Base-by-base conservation (phyloP, 1,139 yeast genomes). In the Kodamaea derodonti region DNA sequence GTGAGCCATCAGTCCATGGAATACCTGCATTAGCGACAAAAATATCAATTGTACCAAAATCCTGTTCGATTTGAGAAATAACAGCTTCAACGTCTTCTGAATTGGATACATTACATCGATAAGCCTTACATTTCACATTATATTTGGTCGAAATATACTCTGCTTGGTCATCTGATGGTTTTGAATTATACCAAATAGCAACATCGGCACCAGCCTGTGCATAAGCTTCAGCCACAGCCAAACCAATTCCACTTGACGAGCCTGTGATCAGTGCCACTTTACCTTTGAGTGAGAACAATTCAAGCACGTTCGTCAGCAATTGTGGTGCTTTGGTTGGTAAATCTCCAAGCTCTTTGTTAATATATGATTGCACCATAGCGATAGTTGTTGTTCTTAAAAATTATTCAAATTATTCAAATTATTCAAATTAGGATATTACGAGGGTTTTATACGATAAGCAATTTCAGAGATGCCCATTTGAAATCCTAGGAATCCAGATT, bases 161-260 rank as follows among this genome's bases (percentile, higher is more conserved):
- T 14, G 87, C 90, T 52, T 75, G 69, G 20, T 69, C 58, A 36
- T 77, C 80, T 7, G 84, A 72, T 22, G 84, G 78, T 43, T 77
- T 74, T 27, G 79, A 68, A 56, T 77, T 75, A 68, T 80, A 83
- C 95, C 95, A 85, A 49, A 87, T 72, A 42, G 90, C 92, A 30
- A 87, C 83, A 46, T 84, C 87, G 9, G 95, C 95, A 35, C 95
- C 96, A 4, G 94, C 95, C 62, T 85, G 94, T 33, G 94, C 90
- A 51, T 69, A 85, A 0, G 90, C 94, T 53, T 80, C 84, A 29
- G 95, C 95, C 18, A 85, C 86, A 4, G 85, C 87, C 45, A 64
- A 72, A 10, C 96, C 96, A 49, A 87, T 87, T 20, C 96, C 96
- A 26, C 83, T 74, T 12, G 94, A 81, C 3, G 94, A 82, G 23